A percentile compares a stretch with the other conserved stretches of the same genome.
Evolutionary conservation across 495 filamentous ascomycete genomes (phyloP).

Genomic region (Pseudoneurospora amorphoporcata): DNA sequence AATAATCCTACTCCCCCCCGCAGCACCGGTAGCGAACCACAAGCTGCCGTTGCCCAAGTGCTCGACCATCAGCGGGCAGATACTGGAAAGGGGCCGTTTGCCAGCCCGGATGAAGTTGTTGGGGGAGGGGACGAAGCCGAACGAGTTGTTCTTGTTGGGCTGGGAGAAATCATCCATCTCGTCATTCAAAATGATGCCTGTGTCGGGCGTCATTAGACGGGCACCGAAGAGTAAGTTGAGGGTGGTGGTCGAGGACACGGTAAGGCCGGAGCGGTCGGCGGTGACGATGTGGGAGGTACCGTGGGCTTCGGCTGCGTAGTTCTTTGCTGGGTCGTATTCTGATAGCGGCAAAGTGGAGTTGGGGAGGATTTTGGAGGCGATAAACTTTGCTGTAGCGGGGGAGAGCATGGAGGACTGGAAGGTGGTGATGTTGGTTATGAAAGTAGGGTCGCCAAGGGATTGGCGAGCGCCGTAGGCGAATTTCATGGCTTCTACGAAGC

Average conservation of each 20-base stretch:
- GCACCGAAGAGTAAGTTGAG: slow-evolving; percentile 81
- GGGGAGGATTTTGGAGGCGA: slow-evolving; percentile 62
- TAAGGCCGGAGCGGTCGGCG: slow-evolving; percentile 56
- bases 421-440: slow-evolving; percentile 46
- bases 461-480: slow-evolving; percentile 69
- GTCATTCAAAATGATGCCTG: slow-evolving; percentile 69
- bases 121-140: slow-evolving; percentile 70
- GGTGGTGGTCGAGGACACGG: slow-evolving; percentile 67
- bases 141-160: slow-evolving; percentile 62
- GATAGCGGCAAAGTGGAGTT: slow-evolving; percentile 52
- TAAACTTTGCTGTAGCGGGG: slow-evolving; percentile 40
- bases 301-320: slow-evolving; percentile 36
- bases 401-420: slow-evolving; percentile 49
- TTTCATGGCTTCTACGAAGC: slow-evolving; percentile 75
- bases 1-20: slow-evolving; percentile 84
- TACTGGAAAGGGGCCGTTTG: slow-evolving; percentile 74
- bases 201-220: slow-evolving; percentile 67
- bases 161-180: slow-evolving; percentile 94
- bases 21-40: slow-evolving; percentile 63
- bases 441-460: slow-evolving; percentile 70
- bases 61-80: slow-evolving; percentile 68
- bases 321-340: slow-evolving; percentile 52
- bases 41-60: slow-evolving; percentile 49
- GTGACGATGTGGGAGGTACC: slow-evolving; percentile 71
- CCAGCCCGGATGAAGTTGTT: slow-evolving; percentile 72